A percentile compares a stretch with the other conserved stretches of the same genome.
These are phyloP conservation scores for Stenogyne calaminthoides DNA, from an alignment of 305 asterid genomes.

Conservation along the genomic window DNA sequence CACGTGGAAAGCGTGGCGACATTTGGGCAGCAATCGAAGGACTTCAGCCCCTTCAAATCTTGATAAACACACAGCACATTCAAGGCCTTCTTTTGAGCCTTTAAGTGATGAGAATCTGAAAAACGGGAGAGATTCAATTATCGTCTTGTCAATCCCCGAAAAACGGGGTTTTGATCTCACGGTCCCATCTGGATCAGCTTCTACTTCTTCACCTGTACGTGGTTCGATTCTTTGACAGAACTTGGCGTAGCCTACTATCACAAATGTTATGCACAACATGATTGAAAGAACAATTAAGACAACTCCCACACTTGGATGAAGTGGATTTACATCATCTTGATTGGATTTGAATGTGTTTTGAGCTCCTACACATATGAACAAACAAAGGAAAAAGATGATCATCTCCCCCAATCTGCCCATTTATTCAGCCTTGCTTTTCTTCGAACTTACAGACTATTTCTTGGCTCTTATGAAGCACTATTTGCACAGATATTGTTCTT, in stretches of 20 bases:
- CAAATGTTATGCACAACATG: constrained; percentile 45
- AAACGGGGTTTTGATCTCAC: constrained; percentile 42
- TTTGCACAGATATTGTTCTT: neutral
- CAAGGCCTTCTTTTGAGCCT: constrained; percentile 63
- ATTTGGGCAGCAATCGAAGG: constrained; percentile 62
- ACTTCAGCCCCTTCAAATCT: constrained; percentile 55
- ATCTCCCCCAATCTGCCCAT: constrained; percentile 33
- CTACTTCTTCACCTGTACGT: constrained; percentile 5
- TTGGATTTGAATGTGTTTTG: constrained; percentile 34
- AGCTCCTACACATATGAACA: constrained; percentile 42
- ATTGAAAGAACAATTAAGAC: constrained; percentile 41
- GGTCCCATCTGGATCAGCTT: constrained; percentile 22
- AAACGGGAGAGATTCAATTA: constrained; percentile 60
- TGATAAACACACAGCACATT: constrained; percentile 61
- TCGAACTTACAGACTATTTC: neutral
- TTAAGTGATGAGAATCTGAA: constrained; percentile 59
- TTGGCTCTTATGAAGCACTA: constrained; percentile 4
- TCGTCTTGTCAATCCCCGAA: constrained; percentile 49
- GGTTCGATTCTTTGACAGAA: constrained; percentile 36
- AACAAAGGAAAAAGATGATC: constrained; percentile 21
- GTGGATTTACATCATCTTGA: constrained; percentile 29
- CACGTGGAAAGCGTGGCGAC: constrained; percentile 67
- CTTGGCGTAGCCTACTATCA: constrained; percentile 51
- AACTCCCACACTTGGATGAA: constrained; percentile 48
- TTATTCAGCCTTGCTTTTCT: constrained; percentile 18